phyloP scores from a whole-genome alignment of 202 grass and related monocot species.

The Cymbopogon flexuosus region DNA sequence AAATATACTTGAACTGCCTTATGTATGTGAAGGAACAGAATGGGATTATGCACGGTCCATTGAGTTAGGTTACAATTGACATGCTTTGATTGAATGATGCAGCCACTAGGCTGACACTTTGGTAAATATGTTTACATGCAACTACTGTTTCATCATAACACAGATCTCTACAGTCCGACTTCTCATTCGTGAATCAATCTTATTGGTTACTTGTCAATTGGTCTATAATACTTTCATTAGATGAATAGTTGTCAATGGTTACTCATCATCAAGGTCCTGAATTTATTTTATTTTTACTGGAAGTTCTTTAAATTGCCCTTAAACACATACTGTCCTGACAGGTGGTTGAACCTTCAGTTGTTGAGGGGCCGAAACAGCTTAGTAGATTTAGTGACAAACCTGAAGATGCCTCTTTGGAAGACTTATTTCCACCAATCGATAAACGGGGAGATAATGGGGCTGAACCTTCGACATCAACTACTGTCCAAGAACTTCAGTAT shows the following conservation, averaged over 20 bases:
- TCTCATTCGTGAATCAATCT: not conserved
- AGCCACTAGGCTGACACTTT: not conserved
- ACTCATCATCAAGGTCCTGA: not conserved
- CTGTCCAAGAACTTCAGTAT: conserved; percentile 37
- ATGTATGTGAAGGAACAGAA: not conserved
- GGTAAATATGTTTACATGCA: not conserved
- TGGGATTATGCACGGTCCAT: not conserved
- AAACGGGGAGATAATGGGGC: conserved; percentile 46
- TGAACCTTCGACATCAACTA: conserved; percentile 76
- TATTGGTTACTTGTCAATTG: not conserved
- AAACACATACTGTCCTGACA: conserved; percentile 19
- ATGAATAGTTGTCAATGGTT: not conserved
- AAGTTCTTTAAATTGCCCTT: conserved; percentile 19
- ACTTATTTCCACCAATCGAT: conserved; percentile 79
- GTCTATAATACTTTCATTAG: not conserved
- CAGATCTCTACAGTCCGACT: not conserved
- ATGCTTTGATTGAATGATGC: not conserved
- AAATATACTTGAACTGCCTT: not conserved
- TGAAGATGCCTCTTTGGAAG: conserved; percentile 78
- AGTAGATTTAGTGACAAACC: conserved; percentile 91
- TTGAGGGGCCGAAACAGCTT: conserved; percentile 44
- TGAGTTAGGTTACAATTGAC: not conserved
- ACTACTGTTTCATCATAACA: not conserved
- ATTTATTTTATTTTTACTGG: not conserved
- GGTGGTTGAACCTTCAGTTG: conserved; percentile 50